Percentiles rank a stretch among this genome's conserved stretches.
Evolutionary conservation across 2,329 filamentous ascomycete genomes (phyloP).

Genomic region (Hypoxylon sp.): DNA sequence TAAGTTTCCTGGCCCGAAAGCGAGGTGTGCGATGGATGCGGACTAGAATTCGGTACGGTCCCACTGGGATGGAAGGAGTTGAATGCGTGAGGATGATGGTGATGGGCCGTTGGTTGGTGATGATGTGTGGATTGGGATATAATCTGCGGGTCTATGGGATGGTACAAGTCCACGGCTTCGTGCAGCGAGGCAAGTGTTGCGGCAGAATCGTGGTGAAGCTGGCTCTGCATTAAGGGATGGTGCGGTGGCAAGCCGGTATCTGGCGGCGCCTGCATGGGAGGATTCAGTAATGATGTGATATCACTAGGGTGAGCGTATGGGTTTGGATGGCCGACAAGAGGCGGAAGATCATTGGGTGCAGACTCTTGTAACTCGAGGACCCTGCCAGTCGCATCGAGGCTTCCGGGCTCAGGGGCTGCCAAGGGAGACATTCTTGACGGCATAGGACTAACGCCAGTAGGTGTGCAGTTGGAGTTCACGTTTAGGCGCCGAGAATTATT

Average conservation of each 20-base stretch:
- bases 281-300: constrained; percentile 61
- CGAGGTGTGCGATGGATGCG: constrained; percentile 39
- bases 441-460: constrained; percentile 29
- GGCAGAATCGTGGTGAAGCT: constrained; percentile 44
- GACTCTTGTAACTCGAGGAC: constrained; percentile 45
- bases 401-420: constrained; percentile 34
- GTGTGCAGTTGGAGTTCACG: constrained; percentile 38
- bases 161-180: constrained; percentile 57
- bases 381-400: constrained; percentile 44
- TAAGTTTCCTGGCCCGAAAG: constrained; percentile 42
- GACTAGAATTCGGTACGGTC: constrained; percentile 31
- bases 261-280: constrained; percentile 44
- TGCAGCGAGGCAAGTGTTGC: constrained; percentile 50
- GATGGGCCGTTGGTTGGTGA: constrained; percentile 47
- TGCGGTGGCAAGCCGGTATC: constrained; percentile 52
- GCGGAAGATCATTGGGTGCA: constrained; percentile 47
- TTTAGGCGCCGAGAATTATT: constrained; percentile 38
- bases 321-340: constrained; percentile 51
- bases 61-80: constrained; percentile 54
- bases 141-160: constrained; percentile 72
- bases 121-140: constrained; percentile 60
- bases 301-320: constrained; percentile 64
- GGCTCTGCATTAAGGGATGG: constrained; percentile 54
- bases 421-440: constrained; percentile 39
- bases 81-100: constrained; percentile 48